phyloP scores from a whole-genome alignment of 176 grass and related monocot species.

The Triticum turgidum region DNA sequence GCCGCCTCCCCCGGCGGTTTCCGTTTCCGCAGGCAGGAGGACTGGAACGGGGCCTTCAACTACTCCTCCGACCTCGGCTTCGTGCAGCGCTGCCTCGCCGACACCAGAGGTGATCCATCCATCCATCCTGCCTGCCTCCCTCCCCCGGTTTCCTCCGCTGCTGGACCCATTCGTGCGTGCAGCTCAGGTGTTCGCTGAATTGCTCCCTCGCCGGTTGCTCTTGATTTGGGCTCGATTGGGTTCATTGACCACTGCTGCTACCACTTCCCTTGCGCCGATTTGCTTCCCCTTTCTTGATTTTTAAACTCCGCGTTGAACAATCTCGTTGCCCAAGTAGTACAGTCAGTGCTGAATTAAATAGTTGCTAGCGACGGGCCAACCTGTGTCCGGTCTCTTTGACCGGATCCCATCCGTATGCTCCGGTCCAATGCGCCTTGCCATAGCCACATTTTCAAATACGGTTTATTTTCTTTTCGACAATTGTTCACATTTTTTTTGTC shows the following conservation, averaged over 20 bases:
- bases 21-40: slow-evolving; percentile 28
- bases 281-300: background rate
- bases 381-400: background rate
- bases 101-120: slow-evolving; percentile 27
- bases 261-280: background rate
- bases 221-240: background rate
- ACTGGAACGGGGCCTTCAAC: slow-evolving; percentile 71
- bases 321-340: background rate
- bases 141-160: no score
- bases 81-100: slow-evolving; percentile 19
- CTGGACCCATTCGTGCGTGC: background rate
- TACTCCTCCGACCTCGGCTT: slow-evolving; percentile 53
- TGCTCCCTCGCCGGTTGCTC: background rate
- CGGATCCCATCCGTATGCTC: background rate
- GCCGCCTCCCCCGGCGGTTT: no score
- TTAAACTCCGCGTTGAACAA: background rate
- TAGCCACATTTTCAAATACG: background rate
- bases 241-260: background rate
- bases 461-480: no score
- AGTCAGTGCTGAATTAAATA: background rate
- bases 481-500: background rate
- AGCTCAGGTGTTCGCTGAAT: background rate
- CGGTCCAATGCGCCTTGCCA: background rate
- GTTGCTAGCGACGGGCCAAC: background rate
- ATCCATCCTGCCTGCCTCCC: background rate